A percentile compares a stretch with the other conserved stretches of the same genome.
Conservation (phyloP, 805 yeast genomes). For the Candida schatavii region DNA sequence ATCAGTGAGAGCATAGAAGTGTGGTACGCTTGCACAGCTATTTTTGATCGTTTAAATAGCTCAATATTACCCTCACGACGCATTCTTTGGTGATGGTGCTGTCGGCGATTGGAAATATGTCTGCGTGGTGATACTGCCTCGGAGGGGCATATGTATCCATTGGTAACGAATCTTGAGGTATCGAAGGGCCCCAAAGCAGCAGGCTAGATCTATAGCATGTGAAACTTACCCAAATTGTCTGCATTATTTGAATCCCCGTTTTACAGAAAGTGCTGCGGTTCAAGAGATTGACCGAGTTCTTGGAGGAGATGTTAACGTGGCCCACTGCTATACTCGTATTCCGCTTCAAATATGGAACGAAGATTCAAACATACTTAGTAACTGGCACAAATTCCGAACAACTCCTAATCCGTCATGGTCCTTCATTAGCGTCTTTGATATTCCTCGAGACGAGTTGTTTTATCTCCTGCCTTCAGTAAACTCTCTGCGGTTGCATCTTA, state of each 20-base stretch:
- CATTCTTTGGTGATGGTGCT: constrained; percentile 10
- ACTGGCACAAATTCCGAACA: constrained; percentile 23
- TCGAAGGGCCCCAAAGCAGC: constrained; percentile 23
- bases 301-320: constrained; percentile 14
- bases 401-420: constrained; percentile 17
- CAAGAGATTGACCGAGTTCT: constrained; percentile 17
- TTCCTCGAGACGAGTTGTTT: not conserved
- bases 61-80: too few species aligned
- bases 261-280: too few species aligned
- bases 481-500: constrained; percentile 14
- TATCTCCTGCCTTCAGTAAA: constrained; percentile 8
- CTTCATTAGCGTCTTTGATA: constrained; percentile 19
- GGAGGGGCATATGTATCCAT: constrained; percentile 6
- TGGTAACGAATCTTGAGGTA: constrained; percentile 6
- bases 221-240: constrained; percentile 19
- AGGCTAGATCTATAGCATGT: constrained; percentile 22
- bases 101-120: constrained; percentile 10
- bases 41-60: constrained; percentile 10
- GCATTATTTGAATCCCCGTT: constrained; percentile 21
- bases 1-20: constrained; percentile 16
- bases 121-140: constrained; percentile 10
- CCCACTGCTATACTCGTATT: constrained; percentile 19
- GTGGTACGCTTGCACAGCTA: constrained; percentile 11
- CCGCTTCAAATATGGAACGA: constrained; percentile 22
- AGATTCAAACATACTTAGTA: constrained; percentile 19